phyloP scores from a whole-genome alignment of 495 filamentous ascomycete species.

The Neurospora tetraspora region DNA sequence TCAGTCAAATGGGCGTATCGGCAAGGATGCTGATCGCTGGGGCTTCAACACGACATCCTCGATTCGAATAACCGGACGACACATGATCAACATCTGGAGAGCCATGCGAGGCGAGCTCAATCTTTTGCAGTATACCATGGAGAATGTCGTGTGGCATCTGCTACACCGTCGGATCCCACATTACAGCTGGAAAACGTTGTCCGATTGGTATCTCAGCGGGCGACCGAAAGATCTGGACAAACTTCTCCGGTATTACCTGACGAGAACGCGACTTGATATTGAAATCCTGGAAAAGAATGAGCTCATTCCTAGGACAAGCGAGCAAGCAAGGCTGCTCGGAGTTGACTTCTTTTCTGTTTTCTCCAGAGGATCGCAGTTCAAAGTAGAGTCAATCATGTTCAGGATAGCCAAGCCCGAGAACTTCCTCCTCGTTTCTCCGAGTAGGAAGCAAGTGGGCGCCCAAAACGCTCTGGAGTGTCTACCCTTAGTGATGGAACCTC shows the following conservation, averaged over 20 bases:
- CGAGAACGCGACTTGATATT: slow-evolving; percentile 70
- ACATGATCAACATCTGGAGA: slow-evolving; percentile 96
- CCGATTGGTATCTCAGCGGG: slow-evolving; percentile 65
- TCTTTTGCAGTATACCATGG: slow-evolving; percentile 88
- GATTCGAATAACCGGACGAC: slow-evolving; percentile 78
- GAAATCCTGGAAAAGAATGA: slow-evolving; percentile 90
- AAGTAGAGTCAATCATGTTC: slow-evolving; percentile 98
- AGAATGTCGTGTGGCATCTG: slow-evolving; percentile 91
- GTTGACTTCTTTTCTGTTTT: slow-evolving; percentile 96
- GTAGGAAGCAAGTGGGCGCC: slow-evolving; percentile 78
- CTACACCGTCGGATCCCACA: slow-evolving; percentile 87
- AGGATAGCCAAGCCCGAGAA: slow-evolving; percentile 96
- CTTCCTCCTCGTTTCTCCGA: slow-evolving; percentile 82
- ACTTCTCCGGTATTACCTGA: slow-evolving; percentile 67
- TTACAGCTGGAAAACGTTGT: slow-evolving; percentile 68
- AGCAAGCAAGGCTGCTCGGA: slow-evolving; percentile 86
- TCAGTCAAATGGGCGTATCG: slow-evolving; percentile 69
- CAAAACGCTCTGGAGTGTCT: slow-evolving; percentile 95
- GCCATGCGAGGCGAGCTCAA: slow-evolving; percentile 89
- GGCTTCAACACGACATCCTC: slow-evolving; percentile 85
- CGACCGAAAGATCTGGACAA: slow-evolving; percentile 61
- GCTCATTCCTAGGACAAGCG: slow-evolving; percentile 78
- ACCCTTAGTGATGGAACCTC: slow-evolving; percentile 95
- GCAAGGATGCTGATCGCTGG: slow-evolving; percentile 81
- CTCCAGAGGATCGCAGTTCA: slow-evolving; percentile 89